These are phyloP conservation scores for Citrus cavaleriei DNA, from an alignment of 345 rosid species.

Conservation along the genomic window DNA sequence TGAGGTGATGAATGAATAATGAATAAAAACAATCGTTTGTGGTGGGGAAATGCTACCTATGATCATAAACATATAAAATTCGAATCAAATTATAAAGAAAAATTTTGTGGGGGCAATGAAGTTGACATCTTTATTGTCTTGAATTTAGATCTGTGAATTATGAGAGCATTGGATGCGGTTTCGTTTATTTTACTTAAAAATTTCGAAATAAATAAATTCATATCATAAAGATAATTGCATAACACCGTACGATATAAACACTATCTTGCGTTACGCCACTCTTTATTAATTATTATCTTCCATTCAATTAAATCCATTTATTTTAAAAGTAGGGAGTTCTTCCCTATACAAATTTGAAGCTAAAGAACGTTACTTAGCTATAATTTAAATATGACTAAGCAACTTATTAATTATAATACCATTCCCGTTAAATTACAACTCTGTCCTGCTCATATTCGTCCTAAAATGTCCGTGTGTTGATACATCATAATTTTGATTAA, in stretches of 20 bases:
- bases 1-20: slow-evolving; percentile 9
- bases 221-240: background rate
- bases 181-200: background rate
- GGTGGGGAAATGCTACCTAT: slow-evolving; percentile 13
- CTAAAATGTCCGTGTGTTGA: too few relatives aligned
- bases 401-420: too few relatives aligned
- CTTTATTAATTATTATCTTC: background rate
- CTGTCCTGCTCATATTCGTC: too few relatives aligned
- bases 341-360: too few relatives aligned
- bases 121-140: slow-evolving; percentile 20
- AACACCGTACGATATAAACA: slow-evolving; percentile 13
- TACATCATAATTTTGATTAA: too few relatives aligned
- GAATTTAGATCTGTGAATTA: slow-evolving; percentile 1
- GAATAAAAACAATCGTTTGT: slow-evolving; percentile 19
- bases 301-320: background rate
- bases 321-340: too few relatives aligned
- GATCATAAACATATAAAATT: background rate
- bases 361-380: too few relatives aligned
- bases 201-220: background rate
- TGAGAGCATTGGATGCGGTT: slow-evolving; percentile 16
- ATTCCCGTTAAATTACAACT: too few relatives aligned
- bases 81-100: background rate
- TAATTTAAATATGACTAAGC: too few relatives aligned
- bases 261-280: background rate
- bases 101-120: slow-evolving; percentile 11